phyloP scores from a whole-genome alignment of 2,329 filamentous ascomycete genomes.

The Anthostomella pinea region DNA sequence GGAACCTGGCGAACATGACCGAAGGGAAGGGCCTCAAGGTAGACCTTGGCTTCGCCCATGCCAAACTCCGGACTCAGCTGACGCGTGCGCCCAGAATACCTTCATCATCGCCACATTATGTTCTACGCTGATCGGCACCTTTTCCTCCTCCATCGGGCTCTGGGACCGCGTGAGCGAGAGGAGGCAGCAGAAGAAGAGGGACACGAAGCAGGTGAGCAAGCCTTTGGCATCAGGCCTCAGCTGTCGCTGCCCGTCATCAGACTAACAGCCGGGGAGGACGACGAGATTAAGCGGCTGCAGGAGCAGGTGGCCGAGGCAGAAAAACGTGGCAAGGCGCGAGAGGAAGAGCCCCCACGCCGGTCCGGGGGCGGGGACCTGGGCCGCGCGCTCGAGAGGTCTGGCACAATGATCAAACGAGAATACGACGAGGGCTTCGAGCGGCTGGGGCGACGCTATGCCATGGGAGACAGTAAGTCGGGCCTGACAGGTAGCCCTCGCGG shows the following conservation, averaged over 20 bases:
- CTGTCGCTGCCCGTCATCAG: conserved; percentile 6
- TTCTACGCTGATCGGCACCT: conserved; percentile 38
- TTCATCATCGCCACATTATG: conserved; percentile 39
- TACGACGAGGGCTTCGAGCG: conserved; percentile 33
- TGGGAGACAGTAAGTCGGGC: conserved; percentile 28
- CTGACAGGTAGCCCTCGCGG: not conserved
- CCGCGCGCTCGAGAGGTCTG: conserved; percentile 29
- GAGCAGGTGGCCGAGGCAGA: conserved; percentile 16
- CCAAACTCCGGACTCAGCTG: not conserved
- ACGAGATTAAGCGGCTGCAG: conserved; percentile 12
- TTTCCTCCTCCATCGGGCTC: conserved; percentile 35
- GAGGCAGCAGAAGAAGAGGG: conserved; percentile 31
- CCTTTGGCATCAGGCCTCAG: not conserved
- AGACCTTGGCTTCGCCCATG: not conserved
- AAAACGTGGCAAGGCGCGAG: conserved; percentile 2
- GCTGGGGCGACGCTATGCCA: conserved; percentile 34
- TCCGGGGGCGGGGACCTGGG: conserved; percentile 23
- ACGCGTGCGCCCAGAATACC: conserved; percentile 29
- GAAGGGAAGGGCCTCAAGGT: conserved; percentile 36
- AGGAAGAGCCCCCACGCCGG: not conserved
- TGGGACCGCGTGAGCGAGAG: conserved; percentile 36
- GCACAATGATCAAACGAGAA: conserved; percentile 32
- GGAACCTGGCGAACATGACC: conserved; percentile 31
- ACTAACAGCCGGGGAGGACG: conserved; percentile 17
- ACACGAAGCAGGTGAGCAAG: conserved; percentile 29